A percentile compares a stretch with the other conserved stretches of the same genome.
Conservation (phyloP, 768 basidiomycete genomes). For the Auriscalpium vulgare region DNA sequence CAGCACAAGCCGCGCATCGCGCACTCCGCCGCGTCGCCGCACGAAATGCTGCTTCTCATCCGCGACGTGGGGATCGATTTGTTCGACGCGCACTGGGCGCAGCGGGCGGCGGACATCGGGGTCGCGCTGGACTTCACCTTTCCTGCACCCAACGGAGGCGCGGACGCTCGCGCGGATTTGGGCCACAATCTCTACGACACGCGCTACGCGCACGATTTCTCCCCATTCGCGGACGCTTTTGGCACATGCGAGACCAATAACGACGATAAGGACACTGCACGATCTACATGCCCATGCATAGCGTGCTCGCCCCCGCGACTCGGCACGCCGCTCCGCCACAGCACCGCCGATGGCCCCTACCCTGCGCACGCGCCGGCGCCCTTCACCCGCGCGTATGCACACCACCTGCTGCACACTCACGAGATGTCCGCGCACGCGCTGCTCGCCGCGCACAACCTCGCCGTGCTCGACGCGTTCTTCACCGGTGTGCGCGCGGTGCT, state of each 20-base stretch:
- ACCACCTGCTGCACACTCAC: conserved; percentile 82
- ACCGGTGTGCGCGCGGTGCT: conserved; percentile 40
- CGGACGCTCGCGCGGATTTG: conserved; percentile 32
- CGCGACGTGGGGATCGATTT: conserved; percentile 62
- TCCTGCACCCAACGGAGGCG: conserved; percentile 29
- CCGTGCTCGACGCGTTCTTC: conserved; percentile 60
- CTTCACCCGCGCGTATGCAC: conserved; percentile 58
- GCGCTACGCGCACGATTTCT: conserved; percentile 54
- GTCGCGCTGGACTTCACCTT: conserved; percentile 76
- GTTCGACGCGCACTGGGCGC: conserved; percentile 69
- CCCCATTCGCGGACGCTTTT: conserved; percentile 39
- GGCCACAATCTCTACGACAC: conserved; percentile 70
- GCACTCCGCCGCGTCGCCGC: conserved; percentile 50
- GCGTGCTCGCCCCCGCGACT: conserved; percentile 21
- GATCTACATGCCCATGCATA: conserved; percentile 19
- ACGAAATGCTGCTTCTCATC: conserved; percentile 66
- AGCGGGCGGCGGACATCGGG: conserved; percentile 58
- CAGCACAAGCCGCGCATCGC: conserved; percentile 54
- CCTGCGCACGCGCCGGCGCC: conserved; percentile 27
- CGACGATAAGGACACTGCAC: conserved; percentile 29
- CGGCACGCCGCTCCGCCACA: conserved; percentile 11
- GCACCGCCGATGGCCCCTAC: conserved; percentile 15
- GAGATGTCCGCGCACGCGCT: conserved; percentile 84
- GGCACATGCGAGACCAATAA: conserved; percentile 28
- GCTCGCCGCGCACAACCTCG: conserved; percentile 68